phyloP scores from a whole-genome alignment of 1,284 basidiomycete genomes.

The Papiliotrema terrestris region DNA sequence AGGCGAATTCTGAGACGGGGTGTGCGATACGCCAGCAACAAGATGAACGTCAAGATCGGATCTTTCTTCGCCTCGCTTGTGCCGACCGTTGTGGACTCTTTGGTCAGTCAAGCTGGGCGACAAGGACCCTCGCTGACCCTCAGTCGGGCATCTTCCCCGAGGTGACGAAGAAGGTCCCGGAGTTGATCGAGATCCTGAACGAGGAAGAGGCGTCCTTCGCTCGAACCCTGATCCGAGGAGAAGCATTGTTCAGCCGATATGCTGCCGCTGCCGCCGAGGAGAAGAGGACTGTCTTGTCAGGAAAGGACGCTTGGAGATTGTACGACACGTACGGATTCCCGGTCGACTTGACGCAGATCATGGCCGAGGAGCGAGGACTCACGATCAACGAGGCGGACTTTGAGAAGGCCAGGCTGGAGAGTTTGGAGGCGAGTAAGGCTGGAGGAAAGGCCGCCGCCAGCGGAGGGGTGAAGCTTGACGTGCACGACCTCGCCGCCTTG shows the following conservation, averaged over 20 bases:
- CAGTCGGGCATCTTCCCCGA: conserved; percentile 91
- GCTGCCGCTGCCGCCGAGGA: conserved; percentile 66
- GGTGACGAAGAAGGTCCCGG: conserved; percentile 74
- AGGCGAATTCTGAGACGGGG: conserved; percentile 88
- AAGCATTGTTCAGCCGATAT: conserved; percentile 93
- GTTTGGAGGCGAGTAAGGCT: conserved; percentile 88
- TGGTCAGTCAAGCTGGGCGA: too few relatives aligned
- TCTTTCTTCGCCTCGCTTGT: conserved; percentile 91
- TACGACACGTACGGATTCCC: conserved; percentile 99
- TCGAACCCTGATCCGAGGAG: conserved; percentile 91
- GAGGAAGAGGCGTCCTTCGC: conserved; percentile 98
- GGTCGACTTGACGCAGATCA: conserved; percentile 90
- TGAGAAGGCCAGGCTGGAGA: conserved; percentile 80
- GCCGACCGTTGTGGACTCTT: conserved; percentile 82
- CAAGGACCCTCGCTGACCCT: conserved; percentile 6
- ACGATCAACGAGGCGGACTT: conserved; percentile 85
- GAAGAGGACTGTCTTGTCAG: conserved; percentile 67
- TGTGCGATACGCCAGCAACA: conserved; percentile 90
- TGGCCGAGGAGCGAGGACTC: conserved; percentile 92
- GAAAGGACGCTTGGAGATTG: conserved; percentile 92
- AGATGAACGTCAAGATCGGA: conserved; percentile 90
- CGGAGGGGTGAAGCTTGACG: conserved; percentile 82
- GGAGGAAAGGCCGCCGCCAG: conserved; percentile 62
- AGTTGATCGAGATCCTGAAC: conserved; percentile 92
- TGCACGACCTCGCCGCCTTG: conserved; percentile 86